phyloP scores from a whole-genome alignment of 2,329 filamentous ascomycete genomes.

The Trichoderma simmonsii region DNA sequence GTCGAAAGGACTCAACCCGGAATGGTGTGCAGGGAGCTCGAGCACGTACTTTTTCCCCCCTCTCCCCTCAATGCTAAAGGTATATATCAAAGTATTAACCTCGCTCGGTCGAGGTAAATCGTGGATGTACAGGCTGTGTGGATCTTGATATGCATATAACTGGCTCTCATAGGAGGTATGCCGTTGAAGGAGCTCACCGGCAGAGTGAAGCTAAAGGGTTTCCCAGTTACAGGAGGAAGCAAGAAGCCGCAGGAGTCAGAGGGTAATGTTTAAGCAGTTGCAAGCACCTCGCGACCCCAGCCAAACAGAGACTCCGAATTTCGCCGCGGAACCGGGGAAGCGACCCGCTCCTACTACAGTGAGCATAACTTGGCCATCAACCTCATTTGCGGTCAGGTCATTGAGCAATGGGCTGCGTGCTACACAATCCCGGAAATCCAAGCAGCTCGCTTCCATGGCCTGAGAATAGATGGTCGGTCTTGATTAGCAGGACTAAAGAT shows the following conservation, averaged over 20 bases:
- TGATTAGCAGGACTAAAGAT: not conserved
- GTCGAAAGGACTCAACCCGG: slow-evolving; percentile 35
- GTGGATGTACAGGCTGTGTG: slow-evolving; percentile 16
- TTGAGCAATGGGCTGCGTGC: not conserved
- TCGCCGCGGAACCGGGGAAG: slow-evolving; percentile 19
- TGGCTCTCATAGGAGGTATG: not conserved
- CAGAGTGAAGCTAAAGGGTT: slow-evolving; percentile 1
- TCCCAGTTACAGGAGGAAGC: slow-evolving; percentile 27
- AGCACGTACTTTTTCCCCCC: slow-evolving; percentile 29
- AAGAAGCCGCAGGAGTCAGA: slow-evolving; percentile 32
- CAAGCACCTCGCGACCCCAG: slow-evolving; percentile 27
- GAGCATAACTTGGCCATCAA: slow-evolving; percentile 20
- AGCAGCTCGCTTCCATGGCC: slow-evolving; percentile 6
- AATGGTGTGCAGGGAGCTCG: slow-evolving; percentile 33
- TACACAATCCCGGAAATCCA: slow-evolving; percentile 11
- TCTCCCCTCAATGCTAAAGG: slow-evolving; percentile 20
- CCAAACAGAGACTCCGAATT: slow-evolving; percentile 28
- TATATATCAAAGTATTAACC: slow-evolving; percentile 16
- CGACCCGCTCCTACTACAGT: slow-evolving; percentile 23
- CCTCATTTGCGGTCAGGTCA: slow-evolving; percentile 20
- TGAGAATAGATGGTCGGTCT: not conserved
- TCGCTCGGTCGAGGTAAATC: slow-evolving; percentile 7
- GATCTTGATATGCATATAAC: slow-evolving; percentile 9
- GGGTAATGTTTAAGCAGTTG: slow-evolving; percentile 24
- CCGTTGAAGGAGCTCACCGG: slow-evolving; percentile 1